Conservation (phyloP, 1,139 yeast genomes). For the Suhomyces anneliseae region DNA sequence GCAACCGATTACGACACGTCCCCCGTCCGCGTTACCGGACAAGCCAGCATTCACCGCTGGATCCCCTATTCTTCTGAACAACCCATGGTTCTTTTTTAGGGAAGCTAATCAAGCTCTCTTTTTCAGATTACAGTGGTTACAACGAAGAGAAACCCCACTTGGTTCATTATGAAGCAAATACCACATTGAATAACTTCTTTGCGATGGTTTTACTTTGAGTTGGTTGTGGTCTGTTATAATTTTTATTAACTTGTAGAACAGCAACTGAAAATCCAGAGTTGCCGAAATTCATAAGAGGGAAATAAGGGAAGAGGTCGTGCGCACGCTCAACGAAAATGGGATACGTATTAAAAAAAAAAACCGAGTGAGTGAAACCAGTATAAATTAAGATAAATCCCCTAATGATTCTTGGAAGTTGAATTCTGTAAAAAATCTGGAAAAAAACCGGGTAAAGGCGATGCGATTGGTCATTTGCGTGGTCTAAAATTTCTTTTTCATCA, state of each 20-base stretch:
- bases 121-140: no score
- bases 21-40: slow-evolving; percentile 6
- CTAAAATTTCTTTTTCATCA: slow-evolving; percentile 9
- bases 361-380: slow-evolving; percentile 7
- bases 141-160: not conserved
- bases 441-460: slow-evolving; percentile 13
- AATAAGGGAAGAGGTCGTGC: slow-evolving; percentile 14
- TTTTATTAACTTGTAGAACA: not conserved
- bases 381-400: slow-evolving; percentile 14
- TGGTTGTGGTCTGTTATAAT: not conserved
- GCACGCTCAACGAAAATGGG: slow-evolving; percentile 9
- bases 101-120: no score
- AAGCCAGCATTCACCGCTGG: slow-evolving; percentile 2
- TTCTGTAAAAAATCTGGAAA: slow-evolving; percentile 12
- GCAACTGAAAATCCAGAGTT: not conserved
- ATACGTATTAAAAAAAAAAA: not conserved
- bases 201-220: not conserved
- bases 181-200: not conserved
- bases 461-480: slow-evolving; percentile 13
- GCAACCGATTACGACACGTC: slow-evolving; percentile 10
- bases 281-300: not conserved
- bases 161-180: no score
- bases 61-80: slow-evolving; percentile 5
- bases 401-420: slow-evolving; percentile 6
- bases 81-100: not conserved